A percentile compares a stretch with the other conserved stretches of the same genome.
Evolutionary conservation across 2,329 filamentous ascomycete genomes (phyloP).

Genomic region (Ophioceras dolichostomum): DNA sequence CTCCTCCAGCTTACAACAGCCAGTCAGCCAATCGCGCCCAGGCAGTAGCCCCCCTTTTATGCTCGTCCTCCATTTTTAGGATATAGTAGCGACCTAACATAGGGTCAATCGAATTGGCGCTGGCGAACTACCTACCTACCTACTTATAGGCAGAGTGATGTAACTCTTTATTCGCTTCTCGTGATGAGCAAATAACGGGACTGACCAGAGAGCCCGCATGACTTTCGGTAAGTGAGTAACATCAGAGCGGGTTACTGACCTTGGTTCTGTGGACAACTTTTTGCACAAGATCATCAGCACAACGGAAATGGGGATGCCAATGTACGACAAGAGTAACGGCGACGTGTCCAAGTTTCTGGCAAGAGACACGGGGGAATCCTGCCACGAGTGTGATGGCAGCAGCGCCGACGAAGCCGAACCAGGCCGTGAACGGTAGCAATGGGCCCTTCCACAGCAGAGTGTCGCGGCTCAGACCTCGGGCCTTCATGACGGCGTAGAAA

Average conservation of each 20-base stretch:
- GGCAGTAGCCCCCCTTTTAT: too few relatives aligned
- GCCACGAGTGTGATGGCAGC: slow-evolving; percentile 12
- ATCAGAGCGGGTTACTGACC: slow-evolving; percentile 10
- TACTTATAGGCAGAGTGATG: too few relatives aligned
- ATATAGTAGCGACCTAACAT: too few relatives aligned
- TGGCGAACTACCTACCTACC: too few relatives aligned
- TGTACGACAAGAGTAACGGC: slow-evolving; percentile 23
- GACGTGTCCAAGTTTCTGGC: slow-evolving; percentile 12
- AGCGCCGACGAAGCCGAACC: slow-evolving; percentile 1
- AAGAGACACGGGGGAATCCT: slow-evolving; percentile 16
- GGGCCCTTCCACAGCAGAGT: slow-evolving; percentile 2
- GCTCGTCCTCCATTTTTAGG: too few relatives aligned
- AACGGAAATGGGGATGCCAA: slow-evolving; percentile 27
- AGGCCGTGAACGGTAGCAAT: slow-evolving; percentile 1
- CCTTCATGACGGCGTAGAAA: slow-evolving; percentile 1
- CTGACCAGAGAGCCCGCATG: too few relatives aligned
- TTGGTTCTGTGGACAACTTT: slow-evolving; percentile 24
- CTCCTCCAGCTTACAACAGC: too few relatives aligned
- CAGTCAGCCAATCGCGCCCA: too few relatives aligned
- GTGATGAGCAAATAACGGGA: too few relatives aligned
- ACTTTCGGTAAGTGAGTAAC: too few relatives aligned
- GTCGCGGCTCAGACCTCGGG: slow-evolving; percentile 3
- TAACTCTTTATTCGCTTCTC: too few relatives aligned
- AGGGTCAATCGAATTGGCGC: too few relatives aligned
- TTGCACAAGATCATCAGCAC: slow-evolving; percentile 27